phyloP scores from a whole-genome alignment of 2,329 filamentous ascomycete genomes.

The Zasmidium angulare region DNA sequence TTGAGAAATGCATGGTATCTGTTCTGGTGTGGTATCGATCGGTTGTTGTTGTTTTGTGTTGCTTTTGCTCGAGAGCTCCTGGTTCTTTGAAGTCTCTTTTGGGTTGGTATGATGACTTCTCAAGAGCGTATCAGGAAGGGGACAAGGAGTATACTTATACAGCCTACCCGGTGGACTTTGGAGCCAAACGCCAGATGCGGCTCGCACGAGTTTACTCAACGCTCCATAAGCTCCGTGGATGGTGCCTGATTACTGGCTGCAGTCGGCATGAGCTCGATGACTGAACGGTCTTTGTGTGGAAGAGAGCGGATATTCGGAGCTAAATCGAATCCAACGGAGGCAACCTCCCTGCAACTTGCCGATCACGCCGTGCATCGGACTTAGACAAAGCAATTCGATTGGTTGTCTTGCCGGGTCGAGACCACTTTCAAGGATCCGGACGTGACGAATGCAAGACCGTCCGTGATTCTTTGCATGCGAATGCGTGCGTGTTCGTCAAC shows the following conservation, averaged over 20 bases:
- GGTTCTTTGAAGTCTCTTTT: neutral
- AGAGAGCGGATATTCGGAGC: neutral
- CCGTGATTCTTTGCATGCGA: neutral
- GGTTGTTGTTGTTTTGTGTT: neutral
- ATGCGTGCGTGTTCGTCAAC: neutral
- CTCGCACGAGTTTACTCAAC: neutral
- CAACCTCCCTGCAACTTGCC: neutral
- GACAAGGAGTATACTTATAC: slow-evolving; percentile 1
- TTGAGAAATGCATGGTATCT: slow-evolving; percentile 25
- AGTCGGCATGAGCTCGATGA: neutral
- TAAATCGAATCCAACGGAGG: neutral
- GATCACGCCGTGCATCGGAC: neutral
- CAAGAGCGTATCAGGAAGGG: neutral
- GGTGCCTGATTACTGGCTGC: neutral
- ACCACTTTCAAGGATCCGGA: neutral
- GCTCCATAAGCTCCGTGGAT: neutral
- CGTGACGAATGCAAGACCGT: neutral
- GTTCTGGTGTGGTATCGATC: too few relatives aligned
- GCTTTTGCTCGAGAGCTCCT: neutral
- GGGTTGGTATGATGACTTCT: neutral
- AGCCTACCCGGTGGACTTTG: neutral
- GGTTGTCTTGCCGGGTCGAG: neutral
- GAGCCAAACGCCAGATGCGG: neutral
- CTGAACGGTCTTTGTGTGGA: neutral
- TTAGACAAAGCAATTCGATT: neutral